phyloP scores from a whole-genome alignment of 495 filamentous ascomycete species.

The Margaritispora aquatica region DNA sequence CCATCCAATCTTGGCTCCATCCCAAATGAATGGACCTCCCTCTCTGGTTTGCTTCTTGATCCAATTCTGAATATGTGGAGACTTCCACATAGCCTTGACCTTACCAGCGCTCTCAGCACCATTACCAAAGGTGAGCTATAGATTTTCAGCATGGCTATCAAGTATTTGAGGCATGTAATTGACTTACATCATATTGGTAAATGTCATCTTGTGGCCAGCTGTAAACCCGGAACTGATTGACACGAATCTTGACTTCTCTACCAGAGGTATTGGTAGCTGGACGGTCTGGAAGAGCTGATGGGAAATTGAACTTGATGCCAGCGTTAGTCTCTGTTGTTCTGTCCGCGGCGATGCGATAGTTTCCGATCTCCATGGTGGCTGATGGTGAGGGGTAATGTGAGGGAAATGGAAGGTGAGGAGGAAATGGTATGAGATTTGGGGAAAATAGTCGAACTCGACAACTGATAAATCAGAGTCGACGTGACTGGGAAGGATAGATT shows the following conservation, averaged over 20 bases:
- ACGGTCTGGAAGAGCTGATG: conserved; percentile 24
- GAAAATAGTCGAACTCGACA: conserved; percentile 6
- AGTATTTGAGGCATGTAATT: neutral
- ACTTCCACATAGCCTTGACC: conserved; percentile 66
- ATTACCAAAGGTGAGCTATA: conserved; percentile 57
- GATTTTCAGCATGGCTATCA: neutral
- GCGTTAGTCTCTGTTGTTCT: conserved; percentile 7
- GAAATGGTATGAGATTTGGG: conserved; percentile 8
- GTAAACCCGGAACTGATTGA: conserved; percentile 72
- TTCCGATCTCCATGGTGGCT: conserved; percentile 20
- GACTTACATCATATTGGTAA: conserved; percentile 83
- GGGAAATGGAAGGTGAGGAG: conserved; percentile 8
- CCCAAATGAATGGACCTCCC: conserved; percentile 54
- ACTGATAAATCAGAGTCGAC: conserved; percentile 6
- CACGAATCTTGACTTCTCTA: conserved; percentile 44
- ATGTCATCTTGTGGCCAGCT: conserved; percentile 47
- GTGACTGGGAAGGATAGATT: neutral
- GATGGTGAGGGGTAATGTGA: neutral
- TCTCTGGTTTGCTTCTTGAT: conserved; percentile 34
- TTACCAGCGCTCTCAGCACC: conserved; percentile 48
- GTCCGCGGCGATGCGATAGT: conserved; percentile 1
- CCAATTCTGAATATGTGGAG: conserved; percentile 43
- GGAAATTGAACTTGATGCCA: conserved; percentile 8
- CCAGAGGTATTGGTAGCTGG: conserved; percentile 53
- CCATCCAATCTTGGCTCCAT: conserved; percentile 77